A percentile compares a stretch with the other conserved stretches of the same genome.
phyloP scores from a whole-genome alignment of 1,284 basidiomycete species.

The Coniferiporia sulphurascens region DNA sequence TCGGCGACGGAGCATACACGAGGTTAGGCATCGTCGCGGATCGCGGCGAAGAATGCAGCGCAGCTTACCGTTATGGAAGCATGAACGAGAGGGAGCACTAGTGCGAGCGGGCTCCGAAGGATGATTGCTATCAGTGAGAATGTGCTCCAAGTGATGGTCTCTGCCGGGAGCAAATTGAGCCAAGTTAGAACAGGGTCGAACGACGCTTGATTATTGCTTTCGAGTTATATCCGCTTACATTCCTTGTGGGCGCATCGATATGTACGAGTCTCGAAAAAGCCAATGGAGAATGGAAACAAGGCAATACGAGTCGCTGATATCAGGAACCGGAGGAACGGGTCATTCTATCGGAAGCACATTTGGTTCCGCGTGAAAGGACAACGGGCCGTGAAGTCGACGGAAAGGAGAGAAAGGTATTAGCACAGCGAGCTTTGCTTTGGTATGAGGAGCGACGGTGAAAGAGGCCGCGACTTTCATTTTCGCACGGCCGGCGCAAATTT shows the following conservation, averaged over 20 bases:
- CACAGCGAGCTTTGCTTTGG: neutral
- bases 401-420: neutral
- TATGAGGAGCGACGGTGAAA: no score
- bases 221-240: neutral
- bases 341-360: neutral
- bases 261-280: neutral
- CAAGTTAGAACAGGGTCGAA: neutral
- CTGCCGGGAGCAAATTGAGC: neutral
- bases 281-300: neutral
- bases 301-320: no score
- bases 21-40: neutral
- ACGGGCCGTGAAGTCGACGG: neutral
- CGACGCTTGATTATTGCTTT: neutral
- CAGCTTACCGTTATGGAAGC: neutral
- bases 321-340: neutral
- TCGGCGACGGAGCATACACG: neutral
- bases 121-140: neutral
- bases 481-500: no score
- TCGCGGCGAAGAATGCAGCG: neutral
- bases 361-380: neutral
- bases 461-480: no score
- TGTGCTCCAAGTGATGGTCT: neutral
- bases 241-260: neutral
- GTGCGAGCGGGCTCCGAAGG: neutral
- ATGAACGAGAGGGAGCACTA: neutral